These are phyloP conservation scores for Calonectria naviculata DNA, from an alignment of 2,329 filamentous ascomycete genomes.

Conservation along the genomic window DNA sequence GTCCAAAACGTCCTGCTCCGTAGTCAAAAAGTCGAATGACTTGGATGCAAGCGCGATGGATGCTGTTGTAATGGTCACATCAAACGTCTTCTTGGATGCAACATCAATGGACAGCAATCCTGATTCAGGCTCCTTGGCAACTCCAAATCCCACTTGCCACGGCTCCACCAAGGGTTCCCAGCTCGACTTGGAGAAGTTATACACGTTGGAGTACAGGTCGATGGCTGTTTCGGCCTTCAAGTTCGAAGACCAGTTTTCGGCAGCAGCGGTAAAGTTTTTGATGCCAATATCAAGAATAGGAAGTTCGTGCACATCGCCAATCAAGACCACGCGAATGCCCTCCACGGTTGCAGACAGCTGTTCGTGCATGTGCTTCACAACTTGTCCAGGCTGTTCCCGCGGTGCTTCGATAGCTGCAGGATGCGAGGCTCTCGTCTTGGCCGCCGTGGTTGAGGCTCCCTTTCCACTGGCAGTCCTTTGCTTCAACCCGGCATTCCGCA, in stretches of 20 bases:
- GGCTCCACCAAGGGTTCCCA: slow-evolving; percentile 98
- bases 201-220: slow-evolving; percentile 95
- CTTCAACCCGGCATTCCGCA: slow-evolving; percentile 61
- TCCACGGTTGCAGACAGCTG: slow-evolving; percentile 88
- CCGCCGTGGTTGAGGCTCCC: slow-evolving; percentile 61
- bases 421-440: slow-evolving; percentile 51
- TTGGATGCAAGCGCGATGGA: slow-evolving; percentile 95
- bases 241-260: slow-evolving; percentile 90
- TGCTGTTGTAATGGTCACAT: slow-evolving; percentile 91
- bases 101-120: slow-evolving; percentile 86
- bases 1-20: slow-evolving; percentile 86
- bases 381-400: slow-evolving; percentile 23
- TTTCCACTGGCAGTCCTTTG: slow-evolving; percentile 68
- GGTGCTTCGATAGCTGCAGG: slow-evolving; percentile 42
- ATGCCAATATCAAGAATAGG: slow-evolving; percentile 94
- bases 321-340: slow-evolving; percentile 90
- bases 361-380: slow-evolving; percentile 60
- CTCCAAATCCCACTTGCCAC: slow-evolving; percentile 93
- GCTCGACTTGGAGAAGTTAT: slow-evolving; percentile 98
- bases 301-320: slow-evolving; percentile 95
- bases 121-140: slow-evolving; percentile 80
- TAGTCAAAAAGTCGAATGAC: slow-evolving; percentile 89
- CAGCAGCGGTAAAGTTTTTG: slow-evolving; percentile 86
- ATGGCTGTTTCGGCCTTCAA: slow-evolving; percentile 91
- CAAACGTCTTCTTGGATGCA: slow-evolving; percentile 89